These are phyloP conservation scores for Populus davidiana DNA, from an alignment of 345 rosid species.

Conservation along the genomic window DNA sequence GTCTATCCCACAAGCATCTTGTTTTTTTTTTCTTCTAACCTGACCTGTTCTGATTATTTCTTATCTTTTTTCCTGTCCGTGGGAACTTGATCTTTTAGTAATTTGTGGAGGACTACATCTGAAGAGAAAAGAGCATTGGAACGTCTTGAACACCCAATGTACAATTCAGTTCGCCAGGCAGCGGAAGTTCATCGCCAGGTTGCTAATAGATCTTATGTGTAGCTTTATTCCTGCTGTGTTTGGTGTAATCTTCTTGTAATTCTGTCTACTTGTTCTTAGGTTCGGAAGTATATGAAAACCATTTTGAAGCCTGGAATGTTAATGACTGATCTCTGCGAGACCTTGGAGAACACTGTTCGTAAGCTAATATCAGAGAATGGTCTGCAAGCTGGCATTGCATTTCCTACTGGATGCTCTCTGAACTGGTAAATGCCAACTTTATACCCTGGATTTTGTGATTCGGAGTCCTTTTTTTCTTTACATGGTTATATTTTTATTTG, in stretches of 20 bases:
- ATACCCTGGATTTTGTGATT: background rate
- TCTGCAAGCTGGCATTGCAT: constrained; percentile 95
- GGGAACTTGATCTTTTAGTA: constrained; percentile 40
- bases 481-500: constrained; percentile 17
- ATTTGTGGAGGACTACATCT: constrained; percentile 90
- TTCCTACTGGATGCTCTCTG: constrained; percentile 97
- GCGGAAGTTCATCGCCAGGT: constrained; percentile 99
- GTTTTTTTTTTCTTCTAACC: background rate
- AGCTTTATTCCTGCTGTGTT: background rate
- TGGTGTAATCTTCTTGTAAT: constrained; percentile 7
- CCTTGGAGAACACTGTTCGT: constrained; percentile 81
- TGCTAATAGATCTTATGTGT: background rate
- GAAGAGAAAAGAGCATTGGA: constrained; percentile 95
- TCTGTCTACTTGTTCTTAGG: constrained; percentile 36
- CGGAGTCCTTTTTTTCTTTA: background rate
- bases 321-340: constrained; percentile 92
- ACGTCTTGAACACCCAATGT: constrained; percentile 76
- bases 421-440: constrained; percentile 55
- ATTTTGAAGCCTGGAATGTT: constrained; percentile 88
- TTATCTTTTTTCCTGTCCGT: background rate
- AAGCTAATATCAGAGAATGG: constrained; percentile 88
- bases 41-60: background rate
- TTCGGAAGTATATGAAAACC: constrained; percentile 73
- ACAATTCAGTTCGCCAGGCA: constrained; percentile 88
- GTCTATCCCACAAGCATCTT: background rate